phyloP scores from a whole-genome alignment of 208 protist genomes.

The Trypanosoma lewisi region DNA sequence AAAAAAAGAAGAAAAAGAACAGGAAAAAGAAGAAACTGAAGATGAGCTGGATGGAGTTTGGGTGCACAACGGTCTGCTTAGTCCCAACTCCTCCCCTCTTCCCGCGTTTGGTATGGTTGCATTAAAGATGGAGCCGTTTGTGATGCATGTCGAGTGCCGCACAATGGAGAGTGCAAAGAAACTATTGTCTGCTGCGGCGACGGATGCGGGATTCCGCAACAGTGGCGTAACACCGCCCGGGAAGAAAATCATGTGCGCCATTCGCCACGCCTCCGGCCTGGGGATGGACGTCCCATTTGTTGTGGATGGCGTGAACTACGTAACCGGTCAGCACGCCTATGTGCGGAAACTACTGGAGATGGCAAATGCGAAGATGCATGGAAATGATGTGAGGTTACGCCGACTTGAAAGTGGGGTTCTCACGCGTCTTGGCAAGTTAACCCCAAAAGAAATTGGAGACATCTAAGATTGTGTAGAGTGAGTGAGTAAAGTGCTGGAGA shows the following conservation, averaged over 20 bases:
- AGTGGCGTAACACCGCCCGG: constrained; percentile 83
- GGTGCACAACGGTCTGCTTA: constrained; percentile 5
- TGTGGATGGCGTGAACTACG: constrained; percentile 67
- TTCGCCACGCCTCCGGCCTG: constrained; percentile 60
- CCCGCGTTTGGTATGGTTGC: constrained; percentile 51
- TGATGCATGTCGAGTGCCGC: constrained; percentile 87
- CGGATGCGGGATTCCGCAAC: constrained; percentile 81
- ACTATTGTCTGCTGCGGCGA: constrained; percentile 64
- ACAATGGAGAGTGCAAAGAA: constrained; percentile 72
- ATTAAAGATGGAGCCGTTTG: constrained; percentile 87
- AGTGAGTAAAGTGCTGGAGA: too few species aligned
- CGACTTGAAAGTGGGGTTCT: constrained; percentile 45
- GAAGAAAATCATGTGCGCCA: constrained; percentile 75
- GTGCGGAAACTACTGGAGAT: constrained; percentile 62
- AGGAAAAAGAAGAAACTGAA: neutral
- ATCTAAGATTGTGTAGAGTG: too few species aligned
- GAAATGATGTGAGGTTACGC: constrained; percentile 54
- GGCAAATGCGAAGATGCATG: constrained; percentile 80
- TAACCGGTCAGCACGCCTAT: constrained; percentile 53
- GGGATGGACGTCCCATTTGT: constrained; percentile 79
- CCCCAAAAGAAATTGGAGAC: neutral
- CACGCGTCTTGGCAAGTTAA: constrained; percentile 18
- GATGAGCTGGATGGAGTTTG: constrained; percentile 64
- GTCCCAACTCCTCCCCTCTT: constrained; percentile 6
- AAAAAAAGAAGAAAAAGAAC: neutral